Evolutionary conservation across 495 filamentous ascomycete genomes (phyloP), one percentile per base, ranked within the genome.

Genomic region (Podospora tetraspora): DNA sequence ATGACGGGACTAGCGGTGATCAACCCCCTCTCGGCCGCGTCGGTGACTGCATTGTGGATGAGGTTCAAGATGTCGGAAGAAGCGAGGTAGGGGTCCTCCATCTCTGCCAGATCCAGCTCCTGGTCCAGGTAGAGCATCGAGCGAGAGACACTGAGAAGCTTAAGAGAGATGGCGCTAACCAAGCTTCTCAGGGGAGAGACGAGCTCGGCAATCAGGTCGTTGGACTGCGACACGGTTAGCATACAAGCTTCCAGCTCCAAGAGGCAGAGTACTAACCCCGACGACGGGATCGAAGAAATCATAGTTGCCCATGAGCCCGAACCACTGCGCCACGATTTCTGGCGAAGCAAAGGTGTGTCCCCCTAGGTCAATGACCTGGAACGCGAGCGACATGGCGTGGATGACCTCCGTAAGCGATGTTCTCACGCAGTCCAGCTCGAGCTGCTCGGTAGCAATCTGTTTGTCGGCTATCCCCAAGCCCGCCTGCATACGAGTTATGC

Each of bases 361-460:
- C 5, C 81, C 82, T 6, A 83, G 76, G 58, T 91, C 88, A 59
- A 94, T 73, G 25, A 90, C 81, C 57, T 91, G 83, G 67, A 96
- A 92, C 57, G 93, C 75, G 12, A 92, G 79, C 37, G 92, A 87
- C 81, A 96, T 80, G 56, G 89, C 84, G 73, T 93, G 90, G 43
- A 89, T 80, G 22, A 89, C 83, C 74, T 94, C 91, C 32, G 88
- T 84, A 43, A 92, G 79, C 24, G 85, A 80, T 16, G 82, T 86
- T 61, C 84, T 85, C 19, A 80, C 77, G 89, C 91, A 95, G 64
- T 84, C 79, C 23, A 85, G 76, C 70, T 90, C 86, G 25, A 88
- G 73, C 57, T 86, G 83, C 16, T 84, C 82, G 29, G 73, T 79
- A 16, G 76, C 30, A 8, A 81, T 27, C 8, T 62, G 58, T 8